These are phyloP conservation scores for Ascochyta clinopodiicola DNA, from an alignment of 2,329 filamentous ascomycete genomes.

Conservation along the genomic window DNA sequence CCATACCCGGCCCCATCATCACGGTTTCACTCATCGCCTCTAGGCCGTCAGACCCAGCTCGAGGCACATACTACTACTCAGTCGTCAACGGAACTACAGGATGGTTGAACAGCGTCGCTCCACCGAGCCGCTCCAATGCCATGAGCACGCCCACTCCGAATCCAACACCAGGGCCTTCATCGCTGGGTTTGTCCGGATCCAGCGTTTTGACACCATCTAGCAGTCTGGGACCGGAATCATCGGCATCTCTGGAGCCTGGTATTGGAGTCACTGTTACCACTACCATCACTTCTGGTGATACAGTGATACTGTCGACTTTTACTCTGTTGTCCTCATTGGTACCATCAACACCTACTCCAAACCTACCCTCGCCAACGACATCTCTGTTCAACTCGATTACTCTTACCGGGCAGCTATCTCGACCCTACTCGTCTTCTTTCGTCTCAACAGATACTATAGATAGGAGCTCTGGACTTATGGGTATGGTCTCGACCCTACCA, in stretches of 20 bases:
- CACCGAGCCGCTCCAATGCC: constrained; percentile 31
- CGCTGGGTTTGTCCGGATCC: not conserved
- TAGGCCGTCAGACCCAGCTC: constrained; percentile 30
- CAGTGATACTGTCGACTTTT: not conserved
- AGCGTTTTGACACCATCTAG: not conserved
- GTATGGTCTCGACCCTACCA: not conserved
- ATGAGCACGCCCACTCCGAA: constrained; percentile 11
- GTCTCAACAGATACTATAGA: not conserved
- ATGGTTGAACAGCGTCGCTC: constrained; percentile 40
- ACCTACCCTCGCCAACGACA: not conserved
- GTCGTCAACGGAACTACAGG: constrained; percentile 42
- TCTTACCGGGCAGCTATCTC: not conserved
- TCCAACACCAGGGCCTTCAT: constrained; percentile 6
- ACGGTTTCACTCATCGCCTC: constrained; percentile 40
- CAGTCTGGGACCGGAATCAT: not conserved
- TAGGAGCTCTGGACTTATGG: not conserved
- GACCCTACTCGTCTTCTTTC: not conserved
- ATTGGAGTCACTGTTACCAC: not conserved
- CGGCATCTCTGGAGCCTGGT: not conserved
- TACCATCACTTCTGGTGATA: not conserved
- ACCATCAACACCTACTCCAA: not conserved
- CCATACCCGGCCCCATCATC: constrained; percentile 40
- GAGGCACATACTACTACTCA: constrained; percentile 44
- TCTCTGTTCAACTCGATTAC: not conserved
- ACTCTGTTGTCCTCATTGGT: not conserved